Evolutionary conservation across 1,284 basidiomycete species (phyloP), one percentile per base, ranked within the genome.

Genomic region (Ustilago loliicola): DNA sequence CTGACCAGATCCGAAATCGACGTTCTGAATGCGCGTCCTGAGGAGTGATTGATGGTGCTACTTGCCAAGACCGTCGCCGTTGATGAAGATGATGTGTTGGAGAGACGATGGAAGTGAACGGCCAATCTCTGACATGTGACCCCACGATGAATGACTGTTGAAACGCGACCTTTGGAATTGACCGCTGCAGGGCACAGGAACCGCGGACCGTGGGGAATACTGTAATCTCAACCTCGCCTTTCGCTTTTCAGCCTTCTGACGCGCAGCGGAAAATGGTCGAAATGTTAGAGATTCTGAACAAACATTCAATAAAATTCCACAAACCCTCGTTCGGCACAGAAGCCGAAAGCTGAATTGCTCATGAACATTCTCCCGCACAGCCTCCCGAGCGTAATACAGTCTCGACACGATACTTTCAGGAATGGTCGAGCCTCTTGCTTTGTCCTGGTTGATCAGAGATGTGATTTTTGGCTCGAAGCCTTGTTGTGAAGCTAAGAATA

Each of bases 151-250:
- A 27, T 48, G 45, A 48, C 45, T 48, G 45, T 48, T 48, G 21
- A 38, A 38, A 55, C 53, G 53, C 53, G 53, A 55, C 34, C 10
- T 40, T 38, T n/a, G 27, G 27, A 61, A 42, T 62, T 62, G 52
- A 42, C 52, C 52, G 42, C 42, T 55, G 60, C 51, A 62, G 29
- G 51, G 52, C 52, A 29, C 42, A 47, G 23, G 36, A 36, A 36
- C 61, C 30, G 52, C 21, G 56, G 36, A 27, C 36, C 19, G 32
- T 54, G 21, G 30, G 21, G 30, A 48, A 47, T n/a, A 47, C n/a
- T 27, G 21, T 15, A 48, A 48, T 48, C 45, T 48, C 8, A 11
- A 11, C 32, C 32, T 42, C 15, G n/a, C n/a, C n/a, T 42, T 19
- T 42, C 40, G 17, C 40, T 15, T 13, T 10, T 6, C 6, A 6